These are phyloP conservation scores for Anacardium occidentale DNA, from an alignment of 345 rosid species.

Conservation along the genomic window DNA sequence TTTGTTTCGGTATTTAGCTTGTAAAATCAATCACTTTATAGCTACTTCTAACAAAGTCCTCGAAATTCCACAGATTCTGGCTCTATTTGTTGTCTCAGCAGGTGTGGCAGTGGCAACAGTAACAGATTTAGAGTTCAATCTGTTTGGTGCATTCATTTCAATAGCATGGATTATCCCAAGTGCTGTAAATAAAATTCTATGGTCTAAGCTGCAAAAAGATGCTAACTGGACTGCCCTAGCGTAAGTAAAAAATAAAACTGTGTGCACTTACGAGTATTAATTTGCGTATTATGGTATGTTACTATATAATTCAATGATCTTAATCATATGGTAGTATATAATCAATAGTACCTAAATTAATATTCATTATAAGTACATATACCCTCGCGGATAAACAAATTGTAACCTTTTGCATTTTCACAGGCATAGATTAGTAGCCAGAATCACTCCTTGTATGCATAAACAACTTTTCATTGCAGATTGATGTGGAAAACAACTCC, in stretches of 20 bases:
- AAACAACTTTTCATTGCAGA: conserved; percentile 35
- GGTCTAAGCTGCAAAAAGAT: conserved; percentile 87
- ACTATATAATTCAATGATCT: no score
- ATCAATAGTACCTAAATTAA: no score
- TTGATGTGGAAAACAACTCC: conserved; percentile 99
- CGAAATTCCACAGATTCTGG: conserved; percentile 53
- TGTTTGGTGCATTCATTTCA: conserved; percentile 88
- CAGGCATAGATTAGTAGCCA: no score
- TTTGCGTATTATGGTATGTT: no score
- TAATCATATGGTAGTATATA: no score
- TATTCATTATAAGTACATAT: no score
- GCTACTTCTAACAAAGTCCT: not conserved
- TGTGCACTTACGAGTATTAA: no score
- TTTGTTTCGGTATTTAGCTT: not conserved
- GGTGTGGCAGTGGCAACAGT: conserved; percentile 97
- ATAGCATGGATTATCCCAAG: conserved; percentile 95
- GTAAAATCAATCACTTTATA: not conserved
- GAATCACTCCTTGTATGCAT: no score
- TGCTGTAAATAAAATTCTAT: conserved; percentile 86
- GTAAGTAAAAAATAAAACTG: no score
- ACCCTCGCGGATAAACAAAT: no score
- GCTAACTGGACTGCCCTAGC: conserved; percentile 93
- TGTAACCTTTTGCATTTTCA: not conserved
- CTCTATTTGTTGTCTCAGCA: conserved; percentile 66
- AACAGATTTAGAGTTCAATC: conserved; percentile 80